Conservation (phyloP, 2,329 filamentous ascomycete genomes). For the Talaromyces funiculosus region DNA sequence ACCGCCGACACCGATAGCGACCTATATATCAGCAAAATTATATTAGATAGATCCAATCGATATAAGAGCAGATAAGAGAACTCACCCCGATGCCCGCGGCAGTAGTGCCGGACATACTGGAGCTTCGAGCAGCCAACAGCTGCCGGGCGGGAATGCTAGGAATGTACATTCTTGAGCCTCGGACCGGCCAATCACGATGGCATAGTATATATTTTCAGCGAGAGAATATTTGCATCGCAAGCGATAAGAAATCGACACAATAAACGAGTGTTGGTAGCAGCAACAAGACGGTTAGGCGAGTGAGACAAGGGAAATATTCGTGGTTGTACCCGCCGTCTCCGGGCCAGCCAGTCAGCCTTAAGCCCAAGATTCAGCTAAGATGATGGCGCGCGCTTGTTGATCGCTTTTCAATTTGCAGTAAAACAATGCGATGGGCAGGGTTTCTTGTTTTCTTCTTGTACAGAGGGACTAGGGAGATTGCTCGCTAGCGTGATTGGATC, state of each 20-base stretch:
- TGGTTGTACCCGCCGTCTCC: conserved; percentile 5
- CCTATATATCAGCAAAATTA: conserved; percentile 16
- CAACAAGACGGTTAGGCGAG: not conserved
- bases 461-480: too few relatives aligned
- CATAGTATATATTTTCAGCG: not conserved
- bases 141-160: conserved; percentile 4
- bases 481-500: too few relatives aligned
- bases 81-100: conserved; percentile 10
- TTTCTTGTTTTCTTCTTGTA: too few relatives aligned
- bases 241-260: not conserved
- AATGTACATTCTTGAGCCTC: conserved; percentile 13
- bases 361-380: not conserved
- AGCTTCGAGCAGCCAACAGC: conserved; percentile 4
- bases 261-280: not conserved
- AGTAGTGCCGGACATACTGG: not conserved
- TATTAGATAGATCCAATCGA: not conserved
- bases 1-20: conserved; percentile 28
- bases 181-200: conserved; percentile 2
- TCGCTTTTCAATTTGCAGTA: not conserved
- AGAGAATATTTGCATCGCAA: not conserved
- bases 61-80: not conserved
- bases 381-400: not conserved
- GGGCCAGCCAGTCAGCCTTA: conserved; percentile 5
- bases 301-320: not conserved
- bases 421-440: not conserved